These are phyloP conservation scores for Thalia dealbata DNA, from an alignment of 176 grass and related monocot genomes.

Conservation along the genomic window DNA sequence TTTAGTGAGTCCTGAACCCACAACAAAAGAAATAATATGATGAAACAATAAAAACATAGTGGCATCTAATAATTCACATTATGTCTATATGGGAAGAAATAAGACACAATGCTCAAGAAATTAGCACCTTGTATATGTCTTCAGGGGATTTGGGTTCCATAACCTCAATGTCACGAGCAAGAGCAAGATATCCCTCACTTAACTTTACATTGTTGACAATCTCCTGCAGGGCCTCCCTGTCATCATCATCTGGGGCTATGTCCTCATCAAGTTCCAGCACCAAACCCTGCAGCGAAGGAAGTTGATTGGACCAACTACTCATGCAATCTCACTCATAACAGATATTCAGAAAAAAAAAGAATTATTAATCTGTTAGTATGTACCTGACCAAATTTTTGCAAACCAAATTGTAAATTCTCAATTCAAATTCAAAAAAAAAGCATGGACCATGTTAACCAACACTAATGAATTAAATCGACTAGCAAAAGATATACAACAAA, in stretches of 20 bases:
- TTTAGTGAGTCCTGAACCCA: too few relatives aligned
- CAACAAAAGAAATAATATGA: not conserved
- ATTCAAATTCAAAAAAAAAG: too few relatives aligned
- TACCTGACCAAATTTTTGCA: not conserved
- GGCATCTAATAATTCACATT: too few relatives aligned
- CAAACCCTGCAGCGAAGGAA: constrained; percentile 50
- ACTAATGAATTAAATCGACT: not conserved
- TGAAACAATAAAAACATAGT: too few relatives aligned
- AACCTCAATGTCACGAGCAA: constrained; percentile 96
- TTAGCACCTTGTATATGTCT: constrained; percentile 92
- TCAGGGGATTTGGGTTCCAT: constrained; percentile 98
- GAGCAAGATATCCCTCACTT: constrained; percentile 81
- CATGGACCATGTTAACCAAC: not conserved
- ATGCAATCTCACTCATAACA: too few relatives aligned
- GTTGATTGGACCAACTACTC: not conserved
- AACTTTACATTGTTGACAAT: constrained; percentile 82
- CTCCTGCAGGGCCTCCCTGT: constrained; percentile 75
- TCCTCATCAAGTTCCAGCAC: constrained; percentile 80
- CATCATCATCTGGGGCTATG: constrained; percentile 75
- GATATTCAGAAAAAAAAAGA: not conserved
- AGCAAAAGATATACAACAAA: not conserved
- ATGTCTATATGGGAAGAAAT: not conserved
- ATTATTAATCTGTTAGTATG: not conserved
- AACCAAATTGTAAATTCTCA: not conserved
- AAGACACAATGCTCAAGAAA: not conserved